A percentile compares a stretch with the other conserved stretches of the same genome.
phyloP scores from a whole-genome alignment of 192 early-diverging fungal species.

The Oehlia diaphana region DNA sequence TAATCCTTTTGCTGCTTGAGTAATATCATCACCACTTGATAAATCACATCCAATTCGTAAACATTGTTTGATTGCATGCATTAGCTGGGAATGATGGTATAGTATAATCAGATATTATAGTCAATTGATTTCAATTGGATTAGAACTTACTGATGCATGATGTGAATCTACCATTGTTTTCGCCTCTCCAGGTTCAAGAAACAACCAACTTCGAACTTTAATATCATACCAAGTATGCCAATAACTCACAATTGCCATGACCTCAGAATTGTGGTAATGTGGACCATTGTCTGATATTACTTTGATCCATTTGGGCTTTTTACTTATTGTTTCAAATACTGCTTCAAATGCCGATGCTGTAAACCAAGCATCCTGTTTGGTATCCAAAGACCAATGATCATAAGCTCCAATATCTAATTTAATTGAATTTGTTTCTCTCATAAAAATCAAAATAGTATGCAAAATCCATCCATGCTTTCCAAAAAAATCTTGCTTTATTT shows the following conservation, averaged over 20 bases:
- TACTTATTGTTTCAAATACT: not conserved
- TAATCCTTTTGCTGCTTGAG: too few species aligned
- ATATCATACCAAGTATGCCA: not conserved
- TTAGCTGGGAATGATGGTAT: too few species aligned
- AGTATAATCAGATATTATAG: too few species aligned
- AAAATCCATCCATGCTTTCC: not conserved
- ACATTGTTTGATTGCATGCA: too few species aligned
- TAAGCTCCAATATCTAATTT: not conserved
- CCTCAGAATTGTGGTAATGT: not conserved
- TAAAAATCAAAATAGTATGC: not conserved
- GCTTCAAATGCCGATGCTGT: not conserved
- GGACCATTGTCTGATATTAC: not conserved
- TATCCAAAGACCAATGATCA: not conserved
- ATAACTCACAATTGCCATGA: not conserved
- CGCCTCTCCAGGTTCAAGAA: not conserved
- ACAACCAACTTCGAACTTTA: not conserved
- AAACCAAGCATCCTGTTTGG: not conserved
- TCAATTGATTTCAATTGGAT: too few species aligned
- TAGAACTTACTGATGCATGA: not conserved
- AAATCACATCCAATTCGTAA: too few species aligned
- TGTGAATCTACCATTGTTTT: not conserved
- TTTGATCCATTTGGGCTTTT: constrained; percentile 6
- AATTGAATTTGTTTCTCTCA: not conserved
- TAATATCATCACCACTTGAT: too few species aligned
- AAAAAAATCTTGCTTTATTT: constrained; percentile 4